phyloP scores from a whole-genome alignment of 495 filamentous ascomycete genomes.

The Pseudotulostoma volvatum region DNA sequence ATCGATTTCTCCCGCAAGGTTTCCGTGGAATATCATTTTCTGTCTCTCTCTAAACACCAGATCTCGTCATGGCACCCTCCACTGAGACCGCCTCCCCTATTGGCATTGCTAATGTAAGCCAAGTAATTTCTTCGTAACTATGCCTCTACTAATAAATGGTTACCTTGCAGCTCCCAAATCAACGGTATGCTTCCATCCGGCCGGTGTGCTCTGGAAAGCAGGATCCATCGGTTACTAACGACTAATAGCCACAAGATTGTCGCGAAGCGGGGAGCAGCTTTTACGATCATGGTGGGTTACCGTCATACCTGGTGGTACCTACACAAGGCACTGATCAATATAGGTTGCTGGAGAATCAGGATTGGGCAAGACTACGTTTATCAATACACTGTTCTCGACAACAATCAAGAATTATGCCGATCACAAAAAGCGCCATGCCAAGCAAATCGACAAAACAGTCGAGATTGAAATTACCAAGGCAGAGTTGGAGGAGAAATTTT shows the following conservation, averaged over 20 bases:
- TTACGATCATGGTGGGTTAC: constrained; percentile 85
- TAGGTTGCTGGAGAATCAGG: constrained; percentile 97
- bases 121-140: not conserved
- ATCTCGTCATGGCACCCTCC: constrained; percentile 45
- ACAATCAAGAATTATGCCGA: constrained; percentile 99
- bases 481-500: constrained; percentile 99
- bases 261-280: constrained; percentile 94
- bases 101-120: constrained; percentile 93
- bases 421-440: constrained; percentile 93
- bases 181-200: constrained; percentile 39
- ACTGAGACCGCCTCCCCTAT: constrained; percentile 82
- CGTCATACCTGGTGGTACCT: constrained; percentile 3
- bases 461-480: constrained; percentile 99
- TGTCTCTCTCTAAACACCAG: constrained; percentile 2
- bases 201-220: not conserved
- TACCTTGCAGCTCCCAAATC: constrained; percentile 59
- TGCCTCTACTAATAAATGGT: not conserved
- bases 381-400: constrained; percentile 99
- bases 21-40: constrained; percentile 8
- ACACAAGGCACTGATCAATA: constrained; percentile 16
- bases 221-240: constrained; percentile 11
- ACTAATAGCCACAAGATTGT: constrained; percentile 85
- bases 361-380: constrained; percentile 97
- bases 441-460: constrained; percentile 98
- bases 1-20: constrained; percentile 1